Conservation (phyloP, 129 eudicot genomes). For the Tagetes erecta region DNA sequence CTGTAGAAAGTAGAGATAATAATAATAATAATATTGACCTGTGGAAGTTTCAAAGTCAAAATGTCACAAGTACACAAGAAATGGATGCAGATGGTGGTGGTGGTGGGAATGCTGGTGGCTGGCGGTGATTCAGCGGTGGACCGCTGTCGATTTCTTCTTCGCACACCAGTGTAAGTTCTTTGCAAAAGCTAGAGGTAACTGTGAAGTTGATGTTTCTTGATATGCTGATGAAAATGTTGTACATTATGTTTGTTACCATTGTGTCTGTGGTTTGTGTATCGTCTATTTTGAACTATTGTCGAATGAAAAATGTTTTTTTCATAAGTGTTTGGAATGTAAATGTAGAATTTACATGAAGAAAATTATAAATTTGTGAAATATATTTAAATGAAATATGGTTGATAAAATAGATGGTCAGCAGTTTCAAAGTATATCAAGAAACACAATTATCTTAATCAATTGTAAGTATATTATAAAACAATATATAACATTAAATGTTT, state of each 20-base stretch:
- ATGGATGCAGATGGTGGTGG: constrained; percentile 45
- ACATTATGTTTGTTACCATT: background rate
- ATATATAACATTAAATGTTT: too few relatives aligned
- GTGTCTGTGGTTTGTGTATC: background rate
- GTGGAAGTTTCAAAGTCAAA: constrained; percentile 54
- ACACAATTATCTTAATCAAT: too few relatives aligned
- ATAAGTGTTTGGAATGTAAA: too few relatives aligned
- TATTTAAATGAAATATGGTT: too few relatives aligned
- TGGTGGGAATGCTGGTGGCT: background rate
- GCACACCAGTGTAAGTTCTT: background rate
- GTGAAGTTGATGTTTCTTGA: background rate
- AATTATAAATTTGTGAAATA: too few relatives aligned
- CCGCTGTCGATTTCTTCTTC: background rate
- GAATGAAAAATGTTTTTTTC: background rate
- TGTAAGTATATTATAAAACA: too few relatives aligned
- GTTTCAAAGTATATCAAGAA: too few relatives aligned
- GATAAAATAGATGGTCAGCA: too few relatives aligned
- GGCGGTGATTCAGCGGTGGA: background rate
- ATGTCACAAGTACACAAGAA: constrained; percentile 34
- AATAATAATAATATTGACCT: constrained; percentile 17
- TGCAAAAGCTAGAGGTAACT: background rate
- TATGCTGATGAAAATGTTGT: background rate
- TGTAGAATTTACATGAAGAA: too few relatives aligned
- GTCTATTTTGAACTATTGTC: background rate
- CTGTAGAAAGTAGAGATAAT: constrained; percentile 44